These are phyloP conservation scores for Solanum lycopersicoides DNA, from an alignment of 257 asterid species.

Conservation along the genomic window DNA sequence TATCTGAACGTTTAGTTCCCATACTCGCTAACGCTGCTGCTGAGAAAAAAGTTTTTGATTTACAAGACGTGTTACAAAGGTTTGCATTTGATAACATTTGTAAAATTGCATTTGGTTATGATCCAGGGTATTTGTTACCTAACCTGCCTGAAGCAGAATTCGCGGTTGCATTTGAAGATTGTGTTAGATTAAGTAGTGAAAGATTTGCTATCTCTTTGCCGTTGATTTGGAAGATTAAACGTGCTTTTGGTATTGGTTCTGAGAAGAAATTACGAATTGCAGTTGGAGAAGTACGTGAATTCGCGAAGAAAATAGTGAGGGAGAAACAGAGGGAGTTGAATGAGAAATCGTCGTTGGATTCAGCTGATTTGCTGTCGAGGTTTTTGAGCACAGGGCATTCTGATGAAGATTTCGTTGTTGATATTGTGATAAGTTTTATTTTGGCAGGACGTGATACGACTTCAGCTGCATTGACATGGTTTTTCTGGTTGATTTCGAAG, in stretches of 20 bases:
- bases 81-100: conserved; percentile 70
- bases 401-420: conserved; percentile 41
- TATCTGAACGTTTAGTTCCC: conserved; percentile 35
- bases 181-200: conserved; percentile 12
- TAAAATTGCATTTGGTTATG: conserved; percentile 51
- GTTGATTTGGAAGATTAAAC: conserved; percentile 31
- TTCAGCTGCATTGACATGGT: conserved; percentile 63
- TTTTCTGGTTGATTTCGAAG: conserved; percentile 41
- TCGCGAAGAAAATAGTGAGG: conserved; percentile 27
- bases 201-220: conserved; percentile 27
- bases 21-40: conserved; percentile 17
- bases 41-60: conserved; percentile 15
- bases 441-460: conserved; percentile 66
- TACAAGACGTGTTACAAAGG: conserved; percentile 53
- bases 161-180: conserved; percentile 33
- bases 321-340: conserved; percentile 23
- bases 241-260: conserved; percentile 25
- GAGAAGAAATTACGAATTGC: conserved; percentile 27
- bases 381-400: conserved; percentile 36
- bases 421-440: conserved; percentile 56
- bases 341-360: neutral
- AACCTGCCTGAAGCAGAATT: conserved; percentile 35
- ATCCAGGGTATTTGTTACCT: conserved; percentile 40
- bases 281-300: conserved; percentile 16
- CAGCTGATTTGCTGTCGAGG: conserved; percentile 46